These are phyloP conservation scores for Russula olivacea DNA, from an alignment of 768 basidiomycete species.

Conservation along the genomic window DNA sequence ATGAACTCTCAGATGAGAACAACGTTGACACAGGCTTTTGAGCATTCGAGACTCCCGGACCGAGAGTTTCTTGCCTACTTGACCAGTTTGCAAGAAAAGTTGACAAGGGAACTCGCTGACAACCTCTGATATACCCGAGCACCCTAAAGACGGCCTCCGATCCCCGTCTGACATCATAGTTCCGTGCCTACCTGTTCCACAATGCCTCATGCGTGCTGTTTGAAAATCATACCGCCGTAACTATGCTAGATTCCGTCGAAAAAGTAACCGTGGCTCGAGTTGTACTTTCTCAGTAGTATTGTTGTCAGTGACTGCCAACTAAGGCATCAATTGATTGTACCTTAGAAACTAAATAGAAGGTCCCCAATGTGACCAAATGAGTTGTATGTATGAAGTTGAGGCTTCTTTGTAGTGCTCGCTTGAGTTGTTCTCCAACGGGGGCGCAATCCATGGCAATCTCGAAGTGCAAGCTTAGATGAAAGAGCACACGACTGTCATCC, in stretches of 20 bases:
- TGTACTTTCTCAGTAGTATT: background rate
- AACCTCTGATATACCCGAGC: conserved; percentile 27
- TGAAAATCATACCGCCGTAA: background rate
- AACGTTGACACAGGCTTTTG: conserved; percentile 66
- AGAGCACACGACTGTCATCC: background rate
- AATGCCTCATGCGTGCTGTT: no score
- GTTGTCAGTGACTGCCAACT: background rate
- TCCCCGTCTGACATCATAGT: background rate
- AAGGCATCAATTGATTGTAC: background rate
- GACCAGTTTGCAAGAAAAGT: conserved; percentile 61
- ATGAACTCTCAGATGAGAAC: conserved; percentile 53
- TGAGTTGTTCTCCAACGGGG: background rate
- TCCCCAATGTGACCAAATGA: background rate
- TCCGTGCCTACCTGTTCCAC: background rate
- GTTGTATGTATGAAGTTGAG: background rate
- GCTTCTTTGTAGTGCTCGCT: background rate
- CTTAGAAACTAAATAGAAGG: background rate
- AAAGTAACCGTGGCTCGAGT: background rate
- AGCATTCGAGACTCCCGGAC: conserved; percentile 69
- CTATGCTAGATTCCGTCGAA: background rate
- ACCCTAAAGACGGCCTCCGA: background rate
- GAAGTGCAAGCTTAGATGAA: background rate
- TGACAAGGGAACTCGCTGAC: conserved; percentile 49
- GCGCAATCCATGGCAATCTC: background rate
- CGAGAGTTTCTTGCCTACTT: conserved; percentile 63